A percentile compares a stretch with the other conserved stretches of the same genome.
Evolutionary conservation across 306 rosid genomes (phyloP).

Genomic region (Lithocarpus polystachyus): DNA sequence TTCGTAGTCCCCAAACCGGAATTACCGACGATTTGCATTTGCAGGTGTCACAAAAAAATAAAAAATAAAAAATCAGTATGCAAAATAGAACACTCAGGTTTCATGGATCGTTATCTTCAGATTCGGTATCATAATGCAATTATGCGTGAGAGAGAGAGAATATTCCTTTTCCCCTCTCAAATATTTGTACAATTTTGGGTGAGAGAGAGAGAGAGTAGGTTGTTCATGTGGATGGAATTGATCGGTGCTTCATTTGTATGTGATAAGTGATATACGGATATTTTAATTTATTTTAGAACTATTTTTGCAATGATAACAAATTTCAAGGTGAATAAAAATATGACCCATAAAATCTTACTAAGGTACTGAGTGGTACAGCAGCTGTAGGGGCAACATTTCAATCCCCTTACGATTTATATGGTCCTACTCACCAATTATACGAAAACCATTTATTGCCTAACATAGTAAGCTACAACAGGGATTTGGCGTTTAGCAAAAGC

Average conservation of each 20-base stretch:
- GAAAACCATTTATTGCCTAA: not conserved
- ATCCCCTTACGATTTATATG: not conserved
- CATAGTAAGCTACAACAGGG: not conserved
- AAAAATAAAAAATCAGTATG: not conserved
- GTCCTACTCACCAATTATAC: not conserved
- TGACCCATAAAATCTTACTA: not conserved
- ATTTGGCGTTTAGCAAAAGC: not conserved
- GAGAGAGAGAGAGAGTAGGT: slow-evolving; percentile 11
- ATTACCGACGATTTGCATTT: not conserved
- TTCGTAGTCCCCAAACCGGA: not conserved
- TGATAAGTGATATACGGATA: not conserved
- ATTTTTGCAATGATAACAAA: not conserved
- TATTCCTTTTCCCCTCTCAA: not conserved
- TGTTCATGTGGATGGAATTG: slow-evolving; percentile 19
- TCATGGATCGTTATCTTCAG: not conserved
- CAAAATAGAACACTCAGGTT: not conserved
- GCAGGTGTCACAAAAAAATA: not conserved
- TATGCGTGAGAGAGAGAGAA: not conserved
- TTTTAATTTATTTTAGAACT: not conserved
- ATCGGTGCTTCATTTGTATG: not conserved
- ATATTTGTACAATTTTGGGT: not conserved
- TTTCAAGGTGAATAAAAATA: not conserved
- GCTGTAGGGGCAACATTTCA: not conserved
- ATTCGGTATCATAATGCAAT: not conserved
- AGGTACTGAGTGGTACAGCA: not conserved